These are phyloP conservation scores for Ustilago trichophora DNA, from an alignment of 1,284 basidiomycete species.

Conservation along the genomic window DNA sequence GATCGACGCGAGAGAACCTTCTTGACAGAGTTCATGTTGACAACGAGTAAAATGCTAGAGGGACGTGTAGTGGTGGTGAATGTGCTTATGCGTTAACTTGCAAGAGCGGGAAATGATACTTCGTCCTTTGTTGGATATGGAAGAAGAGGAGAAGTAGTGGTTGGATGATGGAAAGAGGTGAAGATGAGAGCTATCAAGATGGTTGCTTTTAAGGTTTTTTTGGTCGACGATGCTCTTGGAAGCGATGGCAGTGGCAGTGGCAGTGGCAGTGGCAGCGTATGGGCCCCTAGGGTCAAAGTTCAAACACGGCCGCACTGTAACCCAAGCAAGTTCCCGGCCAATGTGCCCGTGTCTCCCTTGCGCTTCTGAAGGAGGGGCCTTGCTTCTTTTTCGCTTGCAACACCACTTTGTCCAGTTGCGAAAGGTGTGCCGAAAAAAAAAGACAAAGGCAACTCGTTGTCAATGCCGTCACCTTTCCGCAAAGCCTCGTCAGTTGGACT, in stretches of 20 bases:
- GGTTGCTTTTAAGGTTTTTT: conserved; percentile 21
- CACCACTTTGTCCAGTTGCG: too few species aligned
- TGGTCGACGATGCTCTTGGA: too few species aligned
- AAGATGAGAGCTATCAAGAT: neutral
- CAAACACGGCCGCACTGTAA: too few species aligned
- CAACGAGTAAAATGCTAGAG: neutral
- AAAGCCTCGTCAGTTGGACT: neutral
- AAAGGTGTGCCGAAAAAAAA: too few species aligned
- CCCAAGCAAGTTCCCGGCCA: too few species aligned
- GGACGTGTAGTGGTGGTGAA: neutral
- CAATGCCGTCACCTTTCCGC: conserved; percentile 1
- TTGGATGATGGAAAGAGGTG: neutral
- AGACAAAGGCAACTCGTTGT: too few species aligned
- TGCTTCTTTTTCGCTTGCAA: too few species aligned
- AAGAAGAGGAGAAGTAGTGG: conserved; percentile 7
- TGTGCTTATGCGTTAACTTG: neutral
- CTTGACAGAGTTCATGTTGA: conserved; percentile 47
- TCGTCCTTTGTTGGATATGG: conserved; percentile 1
- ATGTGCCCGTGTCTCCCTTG: too few species aligned
- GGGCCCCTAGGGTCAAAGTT: too few species aligned
- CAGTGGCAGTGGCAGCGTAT: neutral
- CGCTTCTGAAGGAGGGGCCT: too few species aligned
- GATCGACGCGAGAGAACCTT: conserved; percentile 43
- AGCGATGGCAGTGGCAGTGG: neutral
- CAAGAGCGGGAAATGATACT: conserved; percentile 21